Evolutionary conservation across 768 basidiomycete genomes (phyloP).

Genomic region (Lenzites betulinus): DNA sequence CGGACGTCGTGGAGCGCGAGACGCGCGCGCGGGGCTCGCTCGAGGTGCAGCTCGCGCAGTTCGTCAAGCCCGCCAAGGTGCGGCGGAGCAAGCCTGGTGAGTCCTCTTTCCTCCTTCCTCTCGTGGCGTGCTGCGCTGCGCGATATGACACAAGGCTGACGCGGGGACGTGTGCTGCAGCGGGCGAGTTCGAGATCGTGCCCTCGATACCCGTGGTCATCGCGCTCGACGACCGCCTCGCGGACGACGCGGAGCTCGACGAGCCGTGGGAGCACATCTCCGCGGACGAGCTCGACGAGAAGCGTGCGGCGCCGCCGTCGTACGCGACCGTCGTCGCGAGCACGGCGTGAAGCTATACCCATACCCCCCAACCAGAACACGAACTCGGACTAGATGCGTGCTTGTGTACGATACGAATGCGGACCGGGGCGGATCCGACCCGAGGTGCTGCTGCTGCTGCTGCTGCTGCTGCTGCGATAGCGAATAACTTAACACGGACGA

Average conservation of each 20-base stretch:
- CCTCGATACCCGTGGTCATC: slow-evolving; percentile 55
- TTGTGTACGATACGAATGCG: not conserved
- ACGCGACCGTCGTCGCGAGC: slow-evolving; percentile 30
- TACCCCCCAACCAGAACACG: not conserved
- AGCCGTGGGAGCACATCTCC: slow-evolving; percentile 61
- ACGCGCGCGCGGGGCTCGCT: slow-evolving; percentile 15
- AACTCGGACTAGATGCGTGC: too few relatives aligned
- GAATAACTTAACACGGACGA: not conserved
- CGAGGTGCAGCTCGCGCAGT: slow-evolving; percentile 29
- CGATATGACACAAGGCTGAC: not conserved
- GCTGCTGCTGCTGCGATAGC: not conserved
- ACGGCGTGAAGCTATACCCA: slow-evolving; percentile 8
- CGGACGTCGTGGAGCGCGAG: slow-evolving; percentile 21
- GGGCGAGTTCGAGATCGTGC: slow-evolving; percentile 60
- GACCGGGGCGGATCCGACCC: not conserved
- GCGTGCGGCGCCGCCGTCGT: slow-evolving; percentile 39
- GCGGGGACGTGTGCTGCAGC: slow-evolving; percentile 32
- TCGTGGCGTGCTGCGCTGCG: too few relatives aligned
- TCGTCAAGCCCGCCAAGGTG: slow-evolving; percentile 37
- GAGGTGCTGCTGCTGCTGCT: too few relatives aligned
- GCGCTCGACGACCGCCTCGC: slow-evolving; percentile 50
- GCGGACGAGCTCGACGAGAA: slow-evolving; percentile 39
- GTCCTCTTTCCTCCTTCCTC: slow-evolving; percentile 13
- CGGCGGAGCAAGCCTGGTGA: slow-evolving; percentile 44
- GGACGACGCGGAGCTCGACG: slow-evolving; percentile 46